Percentiles rank a stretch among this genome's conserved stretches.
phyloP scores from a whole-genome alignment of 371 early-diverging fungal species.

The Mucor piriformis region DNA sequence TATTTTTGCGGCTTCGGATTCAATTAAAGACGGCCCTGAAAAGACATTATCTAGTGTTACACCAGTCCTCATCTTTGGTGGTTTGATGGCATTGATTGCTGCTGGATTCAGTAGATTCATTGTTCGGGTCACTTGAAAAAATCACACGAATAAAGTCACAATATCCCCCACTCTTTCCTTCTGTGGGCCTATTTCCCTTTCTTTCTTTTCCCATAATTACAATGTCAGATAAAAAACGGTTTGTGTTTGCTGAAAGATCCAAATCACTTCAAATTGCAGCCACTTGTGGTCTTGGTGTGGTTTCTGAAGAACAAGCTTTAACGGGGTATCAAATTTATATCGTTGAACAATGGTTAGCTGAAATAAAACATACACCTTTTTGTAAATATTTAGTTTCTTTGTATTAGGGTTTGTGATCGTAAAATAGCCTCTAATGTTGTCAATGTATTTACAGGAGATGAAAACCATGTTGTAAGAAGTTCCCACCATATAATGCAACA shows the following conservation, averaged over 20 bases:
- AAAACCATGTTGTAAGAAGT: constrained; percentile 50
- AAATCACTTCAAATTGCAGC: constrained; percentile 51
- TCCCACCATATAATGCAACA: no score
- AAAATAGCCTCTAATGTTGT: constrained; percentile 59
- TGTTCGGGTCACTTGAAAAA: constrained; percentile 30
- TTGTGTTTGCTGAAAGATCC: constrained; percentile 61
- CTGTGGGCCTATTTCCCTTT: not conserved
- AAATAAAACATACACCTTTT: constrained; percentile 1
- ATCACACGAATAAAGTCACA: not conserved
- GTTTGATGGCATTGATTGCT: constrained; percentile 65
- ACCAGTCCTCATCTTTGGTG: constrained; percentile 64
- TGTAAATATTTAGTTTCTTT: not conserved
- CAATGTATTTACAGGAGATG: constrained; percentile 68
- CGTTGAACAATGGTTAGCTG: constrained; percentile 78
- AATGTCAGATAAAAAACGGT: constrained; percentile 48
- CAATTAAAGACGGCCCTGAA: constrained; percentile 17
- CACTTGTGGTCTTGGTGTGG: constrained; percentile 52
- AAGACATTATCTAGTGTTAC: constrained; percentile 47
- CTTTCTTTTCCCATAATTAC: not conserved
- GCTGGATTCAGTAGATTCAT: constrained; percentile 56
- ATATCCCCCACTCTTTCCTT: not conserved
- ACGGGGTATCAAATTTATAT: constrained; percentile 69
- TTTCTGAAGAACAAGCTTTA: constrained; percentile 46
- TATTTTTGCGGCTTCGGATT: constrained; percentile 54
- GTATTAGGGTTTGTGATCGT: constrained; percentile 62